Evolutionary conservation across 441 rosid genomes (phyloP), one percentile per base, ranked within the genome.

Genomic region (Arabidopsis hybrid): DNA sequence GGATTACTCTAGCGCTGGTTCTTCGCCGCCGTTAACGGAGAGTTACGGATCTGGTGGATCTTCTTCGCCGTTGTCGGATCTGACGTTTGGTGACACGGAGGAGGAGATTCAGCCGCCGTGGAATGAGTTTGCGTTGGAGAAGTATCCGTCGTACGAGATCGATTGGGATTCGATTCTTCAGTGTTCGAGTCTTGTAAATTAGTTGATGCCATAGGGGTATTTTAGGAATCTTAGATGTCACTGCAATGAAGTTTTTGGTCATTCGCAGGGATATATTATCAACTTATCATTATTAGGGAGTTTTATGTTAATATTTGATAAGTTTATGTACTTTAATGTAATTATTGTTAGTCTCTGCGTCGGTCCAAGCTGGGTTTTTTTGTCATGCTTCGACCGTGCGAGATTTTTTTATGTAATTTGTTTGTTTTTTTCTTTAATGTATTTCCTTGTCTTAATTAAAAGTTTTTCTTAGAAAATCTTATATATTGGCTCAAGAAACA

Each of bases 101-200:
- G 65, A 75, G 64, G 66, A 61, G 52, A 61, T 43, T 61, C 87
- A 78, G 46, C 72, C 77, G 43, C 67, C 65, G 34, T 80, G 82
- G 83, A 81, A 75, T 11, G 87, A 82, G 76, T 86, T 83, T 58
- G 47, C 81, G 84, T 73, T 87, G 88, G 83, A 84, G 69, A 85
- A 85, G 74, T 87, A 35, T 67, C 88, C 87, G 12, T 87, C 91
- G 34, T 83, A 83, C 42, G 91, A 87, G 79, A 87, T 87, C 5
- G 91, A 87, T 69, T 87, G 91, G 91, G 91, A 73, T 18, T 78
- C 89, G 26, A 85, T 83, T 42, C 72, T 73, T 21, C 65, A 38
- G 74, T 26, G n/a, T 26, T 42, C 66, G 36, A 61, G 53, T 46
- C 47, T 55, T 62, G 69, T 83, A 38, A 62, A 68, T 50, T 62